These are phyloP conservation scores for Hymenoscyphus fraxineus DNA, from an alignment of 2,329 filamentous ascomycete genomes.

Conservation along the genomic window DNA sequence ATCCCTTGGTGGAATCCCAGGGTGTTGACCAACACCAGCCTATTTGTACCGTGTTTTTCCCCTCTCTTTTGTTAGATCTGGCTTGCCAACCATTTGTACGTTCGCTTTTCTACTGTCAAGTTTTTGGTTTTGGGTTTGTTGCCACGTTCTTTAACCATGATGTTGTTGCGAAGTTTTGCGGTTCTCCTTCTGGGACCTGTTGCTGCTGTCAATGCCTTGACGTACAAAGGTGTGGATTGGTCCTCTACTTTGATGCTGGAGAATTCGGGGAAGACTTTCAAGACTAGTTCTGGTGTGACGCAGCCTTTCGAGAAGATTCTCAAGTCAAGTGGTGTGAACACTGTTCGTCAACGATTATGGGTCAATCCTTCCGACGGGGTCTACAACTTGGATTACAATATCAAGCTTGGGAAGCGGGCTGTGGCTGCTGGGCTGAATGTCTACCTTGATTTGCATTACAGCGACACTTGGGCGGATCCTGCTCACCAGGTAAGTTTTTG, in stretches of 20 bases:
- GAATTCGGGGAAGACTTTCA: constrained; percentile 57
- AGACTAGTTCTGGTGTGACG: constrained; percentile 48
- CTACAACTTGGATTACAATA: constrained; percentile 68
- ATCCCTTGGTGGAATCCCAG: neutral
- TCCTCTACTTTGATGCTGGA: constrained; percentile 65
- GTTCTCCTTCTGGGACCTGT: constrained; percentile 5
- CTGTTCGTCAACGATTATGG: constrained; percentile 68
- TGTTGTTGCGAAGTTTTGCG: constrained; percentile 12
- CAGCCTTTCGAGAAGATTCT: constrained; percentile 62
- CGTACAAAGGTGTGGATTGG: constrained; percentile 66
- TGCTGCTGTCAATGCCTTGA: constrained; percentile 39
- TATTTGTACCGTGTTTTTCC: neutral
- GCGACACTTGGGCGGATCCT: constrained; percentile 70
- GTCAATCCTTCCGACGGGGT: constrained; percentile 61
- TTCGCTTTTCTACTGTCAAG: neutral
- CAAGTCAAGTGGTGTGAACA: constrained; percentile 60
- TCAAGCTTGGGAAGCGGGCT: constrained; percentile 62
- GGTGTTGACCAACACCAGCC: neutral
- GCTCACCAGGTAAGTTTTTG: constrained; percentile 47
- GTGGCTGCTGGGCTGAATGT: constrained; percentile 55
- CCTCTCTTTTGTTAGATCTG: neutral
- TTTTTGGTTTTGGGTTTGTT: neutral
- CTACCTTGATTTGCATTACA: constrained; percentile 62
- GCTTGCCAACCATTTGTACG: neutral
- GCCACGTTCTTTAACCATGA: constrained; percentile 4